Evolutionary conservation across 1,284 basidiomycete genomes (phyloP), one percentile per base, ranked within the genome.

Genomic region (Lignosus rhinocerotis): DNA sequence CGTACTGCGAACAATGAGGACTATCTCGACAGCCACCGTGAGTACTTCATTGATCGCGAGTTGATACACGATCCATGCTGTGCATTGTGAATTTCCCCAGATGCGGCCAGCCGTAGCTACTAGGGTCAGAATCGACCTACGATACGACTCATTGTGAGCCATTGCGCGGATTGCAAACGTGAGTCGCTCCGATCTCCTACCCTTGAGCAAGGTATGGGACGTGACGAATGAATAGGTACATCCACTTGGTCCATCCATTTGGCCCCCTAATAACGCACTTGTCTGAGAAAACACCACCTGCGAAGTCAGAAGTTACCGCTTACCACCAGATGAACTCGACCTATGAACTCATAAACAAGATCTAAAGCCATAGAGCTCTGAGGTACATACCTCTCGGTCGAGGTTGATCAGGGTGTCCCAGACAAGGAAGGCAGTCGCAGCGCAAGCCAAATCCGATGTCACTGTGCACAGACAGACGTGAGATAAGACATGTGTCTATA

Each of bases 291-390:
- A 25, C 25, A 25, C 25, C 25, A 25, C 25, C 25, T 25, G 25
- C 25, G 25, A 25, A 25, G 25, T 25, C 25, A 25, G 25, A 25
- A 4, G 7, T 7, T 12, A 6, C 5, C 2, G 50, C 52, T 9
- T 8, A 64, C 62, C 51, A 36, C 62, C 62, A 64, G 12, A 64
- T 58, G 44, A 55, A 64, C 16, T 64, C 55, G 1, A 61, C 59
- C 62, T 64, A 14, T 17, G 39, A 30, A 16, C 6, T n/a, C 9
- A 42, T 31, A 6, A 45, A 9, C 2, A 17, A 14, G 21, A 19
- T 7, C 7, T 16, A 7, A 19, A 14, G 34, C 17, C 14, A 11
- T 1, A 6, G 14, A n/a, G 30, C 4, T 19, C 17, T 12, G 9
- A 43, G 2, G 14, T 1, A 30, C 55, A 30, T 16, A 60, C 58